A percentile compares a stretch with the other conserved stretches of the same genome.
Evolutionary conservation across 164 flowering plant species (phyloP).

Genomic region (Dillenia suffruticosa): DNA sequence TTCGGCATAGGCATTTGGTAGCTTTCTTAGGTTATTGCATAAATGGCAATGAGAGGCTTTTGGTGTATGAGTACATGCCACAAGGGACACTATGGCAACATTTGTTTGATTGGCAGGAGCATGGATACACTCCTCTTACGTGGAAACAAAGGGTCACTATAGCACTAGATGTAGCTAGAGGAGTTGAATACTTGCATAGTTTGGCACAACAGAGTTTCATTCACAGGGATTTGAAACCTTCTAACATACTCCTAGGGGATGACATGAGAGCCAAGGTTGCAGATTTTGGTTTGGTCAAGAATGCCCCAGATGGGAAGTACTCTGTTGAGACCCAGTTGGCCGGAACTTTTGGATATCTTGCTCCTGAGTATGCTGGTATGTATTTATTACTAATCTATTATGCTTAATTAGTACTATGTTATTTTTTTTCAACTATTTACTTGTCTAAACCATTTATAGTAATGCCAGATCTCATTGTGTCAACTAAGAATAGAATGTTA

Average conservation of each 20-base stretch:
- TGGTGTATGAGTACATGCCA: conserved; percentile 64
- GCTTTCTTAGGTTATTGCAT: conserved; percentile 48
- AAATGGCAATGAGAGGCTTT: conserved; percentile 44
- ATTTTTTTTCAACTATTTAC: background rate
- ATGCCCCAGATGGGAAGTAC: conserved; percentile 39
- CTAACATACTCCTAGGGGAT: conserved; percentile 40
- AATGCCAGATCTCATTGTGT: too few relatives aligned
- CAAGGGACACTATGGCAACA: conserved; percentile 44
- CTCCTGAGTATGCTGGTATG: conserved; percentile 51
- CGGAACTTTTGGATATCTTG: conserved; percentile 50
- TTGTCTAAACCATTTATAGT: too few relatives aligned
- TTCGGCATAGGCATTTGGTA: conserved; percentile 55
- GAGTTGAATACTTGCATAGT: conserved; percentile 57
- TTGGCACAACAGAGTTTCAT: conserved; percentile 56
- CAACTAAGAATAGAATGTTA: too few relatives aligned
- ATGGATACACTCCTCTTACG: conserved; percentile 30
- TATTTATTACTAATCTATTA: background rate
- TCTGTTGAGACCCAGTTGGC: conserved; percentile 41
- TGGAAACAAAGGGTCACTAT: conserved; percentile 55
- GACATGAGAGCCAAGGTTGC: conserved; percentile 42
- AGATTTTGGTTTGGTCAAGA: conserved; percentile 38
- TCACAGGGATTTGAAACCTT: conserved; percentile 47
- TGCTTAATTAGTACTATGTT: background rate
- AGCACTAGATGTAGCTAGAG: conserved; percentile 52
- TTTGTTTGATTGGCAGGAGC: conserved; percentile 42